A percentile compares a stretch with the other conserved stretches of the same genome.
These are phyloP conservation scores for Darksidea phi DNA, from an alignment of 495 filamentous ascomycete genomes.

Conservation along the genomic window DNA sequence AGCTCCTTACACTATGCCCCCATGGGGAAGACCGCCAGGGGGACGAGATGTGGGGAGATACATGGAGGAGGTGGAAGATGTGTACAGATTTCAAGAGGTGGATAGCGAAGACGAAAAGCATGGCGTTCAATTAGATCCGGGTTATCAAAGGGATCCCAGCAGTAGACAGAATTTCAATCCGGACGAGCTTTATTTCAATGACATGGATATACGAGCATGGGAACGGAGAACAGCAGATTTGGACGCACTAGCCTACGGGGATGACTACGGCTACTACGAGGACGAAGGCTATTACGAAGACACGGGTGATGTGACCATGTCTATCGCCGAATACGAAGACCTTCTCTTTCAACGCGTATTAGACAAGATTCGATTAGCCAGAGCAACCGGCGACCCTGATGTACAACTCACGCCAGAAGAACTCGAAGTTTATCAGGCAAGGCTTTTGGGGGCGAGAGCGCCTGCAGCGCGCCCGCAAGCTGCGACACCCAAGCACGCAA, in stretches of 20 bases:
- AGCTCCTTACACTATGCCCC: slow-evolving; percentile 94
- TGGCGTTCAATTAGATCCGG: slow-evolving; percentile 30
- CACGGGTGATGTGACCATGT: slow-evolving; percentile 3
- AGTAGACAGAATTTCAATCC: slow-evolving; percentile 24
- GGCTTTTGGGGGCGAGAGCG: slow-evolving; percentile 18
- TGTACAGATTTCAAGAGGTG: slow-evolving; percentile 35
- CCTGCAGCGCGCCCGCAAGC: slow-evolving; percentile 32
- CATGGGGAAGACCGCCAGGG: slow-evolving; percentile 98
- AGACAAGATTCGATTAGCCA: slow-evolving; percentile 33
- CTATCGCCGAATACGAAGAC: slow-evolving; percentile 27
- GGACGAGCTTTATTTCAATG: slow-evolving; percentile 37
- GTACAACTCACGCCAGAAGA: slow-evolving; percentile 31
- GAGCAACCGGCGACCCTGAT: slow-evolving; percentile 29
- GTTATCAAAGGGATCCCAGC: slow-evolving; percentile 19
- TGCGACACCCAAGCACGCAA: slow-evolving; percentile 6
- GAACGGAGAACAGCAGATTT: slow-evolving; percentile 20
- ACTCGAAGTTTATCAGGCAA: slow-evolving; percentile 26
- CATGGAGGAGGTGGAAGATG: slow-evolving; percentile 50
- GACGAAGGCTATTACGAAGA: slow-evolving; percentile 32
- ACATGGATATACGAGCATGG: slow-evolving; percentile 38
- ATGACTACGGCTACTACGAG: slow-evolving; percentile 31
- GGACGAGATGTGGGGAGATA: slow-evolving; percentile 58
- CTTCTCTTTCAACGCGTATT: slow-evolving; percentile 28
- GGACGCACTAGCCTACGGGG: slow-evolving; percentile 29
- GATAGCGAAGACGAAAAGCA: slow-evolving; percentile 34